Percentiles rank a stretch among this genome's conserved stretches.
These are phyloP conservation scores for Lizonia empirigonia DNA, from an alignment of 2,329 filamentous ascomycete genomes.

Conservation along the genomic window DNA sequence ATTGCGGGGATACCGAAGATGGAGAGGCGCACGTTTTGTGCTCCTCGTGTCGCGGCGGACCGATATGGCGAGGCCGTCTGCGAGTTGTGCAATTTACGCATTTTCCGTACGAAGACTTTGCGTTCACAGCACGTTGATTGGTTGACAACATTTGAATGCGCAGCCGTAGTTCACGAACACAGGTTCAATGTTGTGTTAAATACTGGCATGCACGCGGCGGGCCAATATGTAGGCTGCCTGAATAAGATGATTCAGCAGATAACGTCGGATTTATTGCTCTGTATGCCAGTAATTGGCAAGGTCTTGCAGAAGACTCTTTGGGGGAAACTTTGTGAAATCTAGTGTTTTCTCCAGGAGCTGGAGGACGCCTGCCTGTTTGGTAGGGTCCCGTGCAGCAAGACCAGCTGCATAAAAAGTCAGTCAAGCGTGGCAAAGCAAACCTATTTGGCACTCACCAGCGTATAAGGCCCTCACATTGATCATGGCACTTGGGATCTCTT, in stretches of 20 bases:
- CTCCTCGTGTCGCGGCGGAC: slow-evolving; percentile 8
- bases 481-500: slow-evolving; percentile 36
- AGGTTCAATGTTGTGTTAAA: too few species aligned
- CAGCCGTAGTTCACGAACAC: not conserved
- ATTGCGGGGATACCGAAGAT: not conserved
- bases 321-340: slow-evolving; percentile 38
- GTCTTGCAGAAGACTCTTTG: slow-evolving; percentile 36
- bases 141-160: not conserved
- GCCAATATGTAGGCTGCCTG: not conserved
- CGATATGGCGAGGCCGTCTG: not conserved
- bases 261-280: slow-evolving; percentile 1
- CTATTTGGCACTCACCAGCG: slow-evolving; percentile 28
- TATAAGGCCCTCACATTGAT: slow-evolving; percentile 38
- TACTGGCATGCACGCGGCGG: not conserved
- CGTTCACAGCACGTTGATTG: not conserved
- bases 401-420: slow-evolving; percentile 29
- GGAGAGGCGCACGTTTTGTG: not conserved
- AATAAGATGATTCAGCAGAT: not conserved
- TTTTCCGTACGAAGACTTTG: not conserved
- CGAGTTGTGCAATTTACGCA: not conserved
- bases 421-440: not conserved
- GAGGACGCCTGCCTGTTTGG: slow-evolving; percentile 34
- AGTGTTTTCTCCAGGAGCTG: slow-evolving; percentile 37
- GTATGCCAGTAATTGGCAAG: slow-evolving; percentile 38
- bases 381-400: slow-evolving; percentile 38